phyloP scores from a whole-genome alignment of 2,329 filamentous ascomycete genomes.

The Fusarium liriodendri region DNA sequence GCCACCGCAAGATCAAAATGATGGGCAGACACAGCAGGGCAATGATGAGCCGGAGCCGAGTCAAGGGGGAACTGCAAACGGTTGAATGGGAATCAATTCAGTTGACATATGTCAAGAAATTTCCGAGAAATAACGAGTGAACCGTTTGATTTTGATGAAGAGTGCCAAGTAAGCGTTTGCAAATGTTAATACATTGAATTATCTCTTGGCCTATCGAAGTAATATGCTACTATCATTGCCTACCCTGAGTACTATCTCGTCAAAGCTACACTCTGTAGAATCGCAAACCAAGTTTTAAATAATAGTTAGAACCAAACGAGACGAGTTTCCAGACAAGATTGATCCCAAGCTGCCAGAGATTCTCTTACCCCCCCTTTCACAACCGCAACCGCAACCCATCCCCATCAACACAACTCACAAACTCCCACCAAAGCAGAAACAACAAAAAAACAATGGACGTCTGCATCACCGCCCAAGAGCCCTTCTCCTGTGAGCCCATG shows the following conservation, averaged over 20 bases:
- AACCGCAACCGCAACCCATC: not conserved
- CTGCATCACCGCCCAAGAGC: constrained; percentile 43
- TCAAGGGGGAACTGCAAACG: constrained; percentile 7
- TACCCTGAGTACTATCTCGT: constrained; percentile 2
- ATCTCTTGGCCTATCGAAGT: not conserved
- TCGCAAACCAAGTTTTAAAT: not conserved
- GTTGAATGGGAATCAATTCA: not conserved
- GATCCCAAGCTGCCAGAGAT: not conserved
- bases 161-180: not conserved
- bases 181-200: too few relatives aligned
- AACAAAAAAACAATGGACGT: constrained; percentile 35
- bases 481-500: constrained; percentile 35
- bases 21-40: not conserved
- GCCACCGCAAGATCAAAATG: not conserved
- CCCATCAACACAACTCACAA: not conserved
- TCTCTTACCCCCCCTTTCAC: not conserved
- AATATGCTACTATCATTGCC: constrained; percentile 9
- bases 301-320: not conserved
- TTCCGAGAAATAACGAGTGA: not conserved
- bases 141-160: not conserved
- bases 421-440: not conserved
- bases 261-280: not conserved
- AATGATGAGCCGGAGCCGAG: not conserved
- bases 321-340: not conserved
- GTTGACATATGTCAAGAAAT: not conserved